A percentile compares a stretch with the other conserved stretches of the same genome.
Conservation (phyloP, 2,329 filamentous ascomycete species). For the Pseudohalonectria lignicola region DNA sequence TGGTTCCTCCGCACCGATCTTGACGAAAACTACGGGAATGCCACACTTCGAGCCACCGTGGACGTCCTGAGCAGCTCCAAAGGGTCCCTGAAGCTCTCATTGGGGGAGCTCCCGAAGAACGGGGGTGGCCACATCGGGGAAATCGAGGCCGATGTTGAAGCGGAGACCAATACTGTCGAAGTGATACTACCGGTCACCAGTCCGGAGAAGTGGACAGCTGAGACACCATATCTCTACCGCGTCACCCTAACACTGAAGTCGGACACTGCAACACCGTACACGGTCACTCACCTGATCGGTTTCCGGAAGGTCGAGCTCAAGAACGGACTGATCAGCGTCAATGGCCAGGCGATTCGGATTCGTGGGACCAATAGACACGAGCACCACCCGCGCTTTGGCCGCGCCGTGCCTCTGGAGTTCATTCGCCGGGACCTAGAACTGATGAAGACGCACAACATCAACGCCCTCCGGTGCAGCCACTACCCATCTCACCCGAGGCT, state of each 20-base stretch:
- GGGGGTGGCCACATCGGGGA: conserved; percentile 11
- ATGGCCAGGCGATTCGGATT: conserved; percentile 49
- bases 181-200: conserved; percentile 31
- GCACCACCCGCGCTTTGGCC: conserved; percentile 53
- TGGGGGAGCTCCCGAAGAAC: conserved; percentile 24
- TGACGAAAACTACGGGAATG: conserved; percentile 37
- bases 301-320: conserved; percentile 55
- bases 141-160: conserved; percentile 13
- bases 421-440: conserved; percentile 49
- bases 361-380: conserved; percentile 61
- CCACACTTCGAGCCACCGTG: conserved; percentile 36
- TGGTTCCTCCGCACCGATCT: conserved; percentile 44
- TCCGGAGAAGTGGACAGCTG: conserved; percentile 59
- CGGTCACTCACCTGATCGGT: conserved; percentile 42
- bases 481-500: conserved; percentile 51
- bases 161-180: conserved; percentile 23
- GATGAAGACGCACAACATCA: conserved; percentile 64
- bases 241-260: conserved; percentile 30
- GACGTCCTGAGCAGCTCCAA: conserved; percentile 22
- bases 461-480: conserved; percentile 58
- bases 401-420: conserved; percentile 51
- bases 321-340: conserved; percentile 49
- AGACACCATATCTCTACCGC: conserved; percentile 51
- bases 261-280: conserved; percentile 16
- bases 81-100: conserved; percentile 26